A percentile compares a stretch with the other conserved stretches of the same genome.
Evolutionary conservation across 805 yeast species (phyloP).

Genomic region (Candida boleticola): DNA sequence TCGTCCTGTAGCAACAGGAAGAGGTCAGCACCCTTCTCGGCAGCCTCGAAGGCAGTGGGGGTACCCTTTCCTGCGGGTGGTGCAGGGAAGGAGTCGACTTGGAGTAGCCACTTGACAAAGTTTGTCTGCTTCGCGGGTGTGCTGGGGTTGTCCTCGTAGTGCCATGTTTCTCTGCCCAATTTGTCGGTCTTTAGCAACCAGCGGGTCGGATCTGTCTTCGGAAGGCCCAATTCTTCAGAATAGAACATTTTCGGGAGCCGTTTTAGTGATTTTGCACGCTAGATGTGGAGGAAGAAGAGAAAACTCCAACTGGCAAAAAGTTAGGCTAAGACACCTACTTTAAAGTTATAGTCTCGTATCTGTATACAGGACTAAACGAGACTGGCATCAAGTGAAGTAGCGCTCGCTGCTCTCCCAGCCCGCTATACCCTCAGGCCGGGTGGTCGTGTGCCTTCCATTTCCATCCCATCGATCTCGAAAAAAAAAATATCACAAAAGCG

Average conservation of each 20-base stretch:
- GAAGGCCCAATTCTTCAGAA: slow-evolving; percentile 70
- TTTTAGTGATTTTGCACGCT: no score
- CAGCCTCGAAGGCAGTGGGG: slow-evolving; percentile 51
- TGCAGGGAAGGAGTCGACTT: slow-evolving; percentile 32
- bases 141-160: slow-evolving; percentile 44
- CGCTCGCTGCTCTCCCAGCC: no score
- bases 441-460: no score
- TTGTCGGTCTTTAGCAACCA: slow-evolving; percentile 77
- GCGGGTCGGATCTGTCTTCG: slow-evolving; percentile 60
- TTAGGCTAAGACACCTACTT: no score
- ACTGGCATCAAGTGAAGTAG: no score
- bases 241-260: slow-evolving; percentile 42
- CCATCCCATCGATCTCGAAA: no score
- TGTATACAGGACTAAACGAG: no score
- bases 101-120: slow-evolving; percentile 55
- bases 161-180: slow-evolving; percentile 83
- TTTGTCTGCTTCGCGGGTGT: slow-evolving; percentile 47
- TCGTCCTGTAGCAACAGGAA: slow-evolving; percentile 69
- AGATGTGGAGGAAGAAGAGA: no score
- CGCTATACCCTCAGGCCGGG: no score
- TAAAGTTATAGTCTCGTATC: no score
- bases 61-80: slow-evolving; percentile 27
- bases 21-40: slow-evolving; percentile 72
- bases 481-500: no score
- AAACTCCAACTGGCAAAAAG: no score